phyloP scores from a whole-genome alignment of 495 filamentous ascomycete species.

The Rhizodiscina lignyota region DNA sequence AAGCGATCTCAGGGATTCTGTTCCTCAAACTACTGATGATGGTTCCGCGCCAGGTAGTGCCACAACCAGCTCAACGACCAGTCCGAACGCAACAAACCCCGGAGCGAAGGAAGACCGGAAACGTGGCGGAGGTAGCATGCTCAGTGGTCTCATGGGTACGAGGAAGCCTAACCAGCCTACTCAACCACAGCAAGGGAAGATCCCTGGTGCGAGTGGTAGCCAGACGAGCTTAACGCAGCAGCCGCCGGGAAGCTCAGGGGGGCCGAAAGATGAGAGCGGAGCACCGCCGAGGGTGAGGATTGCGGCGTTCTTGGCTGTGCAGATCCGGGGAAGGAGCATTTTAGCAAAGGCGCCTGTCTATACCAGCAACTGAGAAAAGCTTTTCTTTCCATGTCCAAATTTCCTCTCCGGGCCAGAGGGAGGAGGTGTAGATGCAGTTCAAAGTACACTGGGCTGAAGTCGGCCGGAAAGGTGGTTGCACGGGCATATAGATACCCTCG shows the following conservation, averaged over 20 bases:
- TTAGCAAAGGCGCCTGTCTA: slow-evolving; percentile 83
- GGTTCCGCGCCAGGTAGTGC: neutral
- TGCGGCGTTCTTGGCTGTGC: slow-evolving; percentile 69
- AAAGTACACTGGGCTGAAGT: too few species aligned
- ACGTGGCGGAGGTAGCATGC: slow-evolving; percentile 17
- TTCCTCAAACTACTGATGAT: slow-evolving; percentile 3
- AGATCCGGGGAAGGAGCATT: slow-evolving; percentile 70
- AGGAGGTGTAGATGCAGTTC: too few species aligned
- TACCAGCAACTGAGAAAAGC: too few species aligned
- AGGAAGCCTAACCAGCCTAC: slow-evolving; percentile 8
- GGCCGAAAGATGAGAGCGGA: slow-evolving; percentile 24
- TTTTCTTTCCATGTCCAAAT: too few species aligned
- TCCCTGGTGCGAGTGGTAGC: slow-evolving; percentile 11
- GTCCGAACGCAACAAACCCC: slow-evolving; percentile 1
- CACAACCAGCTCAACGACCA: slow-evolving; percentile 2
- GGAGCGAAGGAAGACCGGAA: slow-evolving; percentile 10
- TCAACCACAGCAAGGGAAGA: slow-evolving; percentile 11
- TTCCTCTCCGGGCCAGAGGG: too few species aligned
- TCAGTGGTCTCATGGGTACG: slow-evolving; percentile 15
- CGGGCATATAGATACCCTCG: too few species aligned
- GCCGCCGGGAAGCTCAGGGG: slow-evolving; percentile 13
- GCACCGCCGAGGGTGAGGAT: slow-evolving; percentile 46
- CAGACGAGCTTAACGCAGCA: slow-evolving; percentile 13
- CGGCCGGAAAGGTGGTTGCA: too few species aligned
- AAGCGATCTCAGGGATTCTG: slow-evolving; percentile 16